A percentile compares a stretch with the other conserved stretches of the same genome.
phyloP scores from a whole-genome alignment of 2,329 filamentous ascomycete genomes.

The Fusarium sp. region DNA sequence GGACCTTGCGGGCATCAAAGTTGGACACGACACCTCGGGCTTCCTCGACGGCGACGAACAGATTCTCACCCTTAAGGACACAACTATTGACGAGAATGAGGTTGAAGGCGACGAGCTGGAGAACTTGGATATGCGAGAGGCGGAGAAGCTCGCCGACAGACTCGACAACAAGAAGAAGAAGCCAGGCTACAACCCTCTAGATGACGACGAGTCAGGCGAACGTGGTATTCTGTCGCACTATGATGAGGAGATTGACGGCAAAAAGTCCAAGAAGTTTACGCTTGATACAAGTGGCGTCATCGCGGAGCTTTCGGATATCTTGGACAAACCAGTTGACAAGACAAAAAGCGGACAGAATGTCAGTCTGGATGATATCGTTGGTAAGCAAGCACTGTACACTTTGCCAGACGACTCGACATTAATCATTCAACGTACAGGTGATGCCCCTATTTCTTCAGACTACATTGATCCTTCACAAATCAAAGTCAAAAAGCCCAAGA shows the following conservation, averaged over 20 bases:
- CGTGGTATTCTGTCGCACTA: conserved; percentile 86
- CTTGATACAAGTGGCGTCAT: conserved; percentile 81
- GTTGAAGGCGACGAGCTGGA: conserved; percentile 93
- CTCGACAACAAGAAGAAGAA: conserved; percentile 91
- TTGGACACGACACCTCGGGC: conserved; percentile 85
- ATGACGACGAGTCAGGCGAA: conserved; percentile 74
- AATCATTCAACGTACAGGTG: conserved; percentile 35
- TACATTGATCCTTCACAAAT: conserved; percentile 88
- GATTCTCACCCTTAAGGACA: conserved; percentile 93
- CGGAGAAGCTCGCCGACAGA: conserved; percentile 78
- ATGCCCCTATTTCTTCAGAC: conserved; percentile 71
- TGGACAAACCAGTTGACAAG: conserved; percentile 65
- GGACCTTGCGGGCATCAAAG: conserved; percentile 90
- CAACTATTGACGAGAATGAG: conserved; percentile 84
- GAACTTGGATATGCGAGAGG: conserved; percentile 77
- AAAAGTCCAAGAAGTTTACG: conserved; percentile 89
- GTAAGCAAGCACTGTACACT: conserved; percentile 51
- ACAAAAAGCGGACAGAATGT: conserved; percentile 75
- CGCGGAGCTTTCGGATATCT: conserved; percentile 70
- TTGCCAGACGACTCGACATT: conserved; percentile 4
- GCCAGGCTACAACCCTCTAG: conserved; percentile 86
- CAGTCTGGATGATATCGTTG: conserved; percentile 81
- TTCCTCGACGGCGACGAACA: conserved; percentile 89
- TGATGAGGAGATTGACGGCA: conserved; percentile 93
- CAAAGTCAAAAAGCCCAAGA: conserved; percentile 95